These are phyloP conservation scores for Abrus pulchellus DNA, from an alignment of 306 rosid genomes.

Conservation along the genomic window DNA sequence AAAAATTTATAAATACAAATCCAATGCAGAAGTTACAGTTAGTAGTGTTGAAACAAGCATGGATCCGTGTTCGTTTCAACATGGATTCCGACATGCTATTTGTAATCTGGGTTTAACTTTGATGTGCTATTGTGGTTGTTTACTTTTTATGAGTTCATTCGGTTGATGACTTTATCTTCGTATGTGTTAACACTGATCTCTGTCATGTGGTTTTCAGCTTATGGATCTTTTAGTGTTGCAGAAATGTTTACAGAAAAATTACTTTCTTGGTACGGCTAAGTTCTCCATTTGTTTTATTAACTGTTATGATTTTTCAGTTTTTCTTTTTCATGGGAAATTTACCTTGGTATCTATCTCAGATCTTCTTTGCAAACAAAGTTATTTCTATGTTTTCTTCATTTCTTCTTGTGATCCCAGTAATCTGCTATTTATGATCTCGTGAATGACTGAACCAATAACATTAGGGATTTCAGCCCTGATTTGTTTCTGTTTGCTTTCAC, in stretches of 20 bases:
- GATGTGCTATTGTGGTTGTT: background rate
- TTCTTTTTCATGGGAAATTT: background rate
- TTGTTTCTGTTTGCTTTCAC: slow-evolving; percentile 21
- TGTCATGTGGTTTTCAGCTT: slow-evolving; percentile 57
- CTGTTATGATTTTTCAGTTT: background rate
- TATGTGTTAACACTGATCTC: slow-evolving; percentile 2
- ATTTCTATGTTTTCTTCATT: background rate
- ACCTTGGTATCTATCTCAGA: background rate
- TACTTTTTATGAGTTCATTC: slow-evolving; percentile 21
- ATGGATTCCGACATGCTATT: background rate
- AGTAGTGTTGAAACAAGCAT: too few species aligned
- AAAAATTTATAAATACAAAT: too few species aligned
- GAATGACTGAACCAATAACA: background rate
- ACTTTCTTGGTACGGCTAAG: slow-evolving; percentile 57
- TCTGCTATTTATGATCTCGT: background rate
- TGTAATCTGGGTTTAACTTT: slow-evolving; percentile 17
- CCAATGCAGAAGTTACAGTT: too few species aligned
- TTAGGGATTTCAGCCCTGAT: background rate
- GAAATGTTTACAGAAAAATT: slow-evolving; percentile 61
- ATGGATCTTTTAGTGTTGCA: slow-evolving; percentile 69
- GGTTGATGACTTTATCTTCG: slow-evolving; percentile 11
- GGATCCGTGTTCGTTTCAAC: too few species aligned
- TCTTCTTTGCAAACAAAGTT: slow-evolving; percentile 2
- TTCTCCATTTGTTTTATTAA: background rate
- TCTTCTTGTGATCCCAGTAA: slow-evolving; percentile 1